Percentiles rank a stretch among this genome's conserved stretches.
phyloP scores from a whole-genome alignment of 129 eudicot species.

The Helianthus annuus region DNA sequence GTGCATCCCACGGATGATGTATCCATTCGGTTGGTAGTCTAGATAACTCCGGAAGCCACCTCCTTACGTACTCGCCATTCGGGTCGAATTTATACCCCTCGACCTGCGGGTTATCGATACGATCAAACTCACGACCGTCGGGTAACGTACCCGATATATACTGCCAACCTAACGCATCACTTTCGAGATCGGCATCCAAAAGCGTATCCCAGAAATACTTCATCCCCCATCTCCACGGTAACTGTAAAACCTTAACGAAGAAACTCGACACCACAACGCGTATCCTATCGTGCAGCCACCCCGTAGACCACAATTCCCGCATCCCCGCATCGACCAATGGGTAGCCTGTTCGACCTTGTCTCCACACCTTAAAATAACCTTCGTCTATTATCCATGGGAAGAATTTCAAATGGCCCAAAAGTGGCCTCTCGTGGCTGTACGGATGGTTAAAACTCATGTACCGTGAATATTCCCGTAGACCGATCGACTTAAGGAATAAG shows the following conservation, averaged over 20 bases:
- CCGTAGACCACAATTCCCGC: slow-evolving; percentile 94
- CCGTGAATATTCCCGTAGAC: slow-evolving; percentile 78
- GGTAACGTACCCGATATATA: slow-evolving; percentile 81
- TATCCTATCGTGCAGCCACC: slow-evolving; percentile 86
- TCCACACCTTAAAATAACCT: slow-evolving; percentile 81
- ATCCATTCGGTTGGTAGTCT: slow-evolving; percentile 91
- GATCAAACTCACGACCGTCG: slow-evolving; percentile 77
- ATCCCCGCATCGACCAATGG: slow-evolving; percentile 97
- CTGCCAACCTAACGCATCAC: slow-evolving; percentile 97
- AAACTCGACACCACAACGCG: slow-evolving; percentile 87
- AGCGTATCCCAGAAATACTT: slow-evolving; percentile 96
- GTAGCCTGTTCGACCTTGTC: slow-evolving; percentile 92
- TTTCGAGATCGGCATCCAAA: slow-evolving; percentile 90
- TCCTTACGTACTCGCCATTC: slow-evolving; percentile 84
- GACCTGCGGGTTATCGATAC: slow-evolving; percentile 83
- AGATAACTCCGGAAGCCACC: slow-evolving; percentile 90
- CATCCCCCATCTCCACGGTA: slow-evolving; percentile 98
- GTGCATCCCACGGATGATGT: slow-evolving; percentile 94
- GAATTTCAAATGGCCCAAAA: slow-evolving; percentile 70
- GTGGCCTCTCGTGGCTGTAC: slow-evolving; percentile 77
- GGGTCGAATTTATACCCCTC: slow-evolving; percentile 90
- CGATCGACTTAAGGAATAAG: slow-evolving; percentile 76
- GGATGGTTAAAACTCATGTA: slow-evolving; percentile 89
- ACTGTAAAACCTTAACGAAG: slow-evolving; percentile 83
- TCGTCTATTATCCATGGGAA: slow-evolving; percentile 86